phyloP scores from a whole-genome alignment of 1,284 basidiomycete species.

The Trametes versicolor region DNA sequence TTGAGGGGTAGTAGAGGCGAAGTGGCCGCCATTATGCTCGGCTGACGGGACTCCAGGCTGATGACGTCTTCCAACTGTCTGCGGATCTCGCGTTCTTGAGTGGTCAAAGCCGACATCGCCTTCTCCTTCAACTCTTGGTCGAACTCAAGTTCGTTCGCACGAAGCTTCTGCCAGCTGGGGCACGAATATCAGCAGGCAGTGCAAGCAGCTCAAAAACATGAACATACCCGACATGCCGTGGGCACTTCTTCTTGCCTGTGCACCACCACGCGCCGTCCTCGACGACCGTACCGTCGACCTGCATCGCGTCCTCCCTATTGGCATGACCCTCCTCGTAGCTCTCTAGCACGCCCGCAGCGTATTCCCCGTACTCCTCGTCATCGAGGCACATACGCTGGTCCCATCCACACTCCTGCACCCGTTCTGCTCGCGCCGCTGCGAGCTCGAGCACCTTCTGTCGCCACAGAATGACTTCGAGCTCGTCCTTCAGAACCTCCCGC shows the following conservation, averaged over 20 bases:
- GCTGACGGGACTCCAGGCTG: slow-evolving; percentile 57
- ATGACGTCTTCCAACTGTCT: slow-evolving; percentile 75
- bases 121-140: slow-evolving; percentile 77
- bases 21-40: slow-evolving; percentile 18
- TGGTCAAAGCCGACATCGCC: slow-evolving; percentile 67
- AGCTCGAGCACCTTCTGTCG: slow-evolving; percentile 72
- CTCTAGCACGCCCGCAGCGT: slow-evolving; percentile 69
- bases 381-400: slow-evolving; percentile 84
- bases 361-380: slow-evolving; percentile 77
- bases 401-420: slow-evolving; percentile 79
- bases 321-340: slow-evolving; percentile 63
- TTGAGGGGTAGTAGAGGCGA: slow-evolving; percentile 52
- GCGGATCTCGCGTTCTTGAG: slow-evolving; percentile 76
- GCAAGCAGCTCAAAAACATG: not conserved
- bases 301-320: slow-evolving; percentile 51
- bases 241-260: slow-evolving; percentile 75
- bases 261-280: slow-evolving; percentile 77
- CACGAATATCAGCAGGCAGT: slow-evolving; percentile 20
- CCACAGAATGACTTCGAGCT: slow-evolving; percentile 73
- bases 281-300: slow-evolving; percentile 51
- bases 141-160: slow-evolving; percentile 72
- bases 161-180: slow-evolving; percentile 80
- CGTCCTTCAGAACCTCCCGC: slow-evolving; percentile 69
- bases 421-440: slow-evolving; percentile 68
- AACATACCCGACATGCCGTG: slow-evolving; percentile 76